phyloP scores from a whole-genome alignment of 2,329 filamentous ascomycete species.

The Magnaporthales sp. region DNA sequence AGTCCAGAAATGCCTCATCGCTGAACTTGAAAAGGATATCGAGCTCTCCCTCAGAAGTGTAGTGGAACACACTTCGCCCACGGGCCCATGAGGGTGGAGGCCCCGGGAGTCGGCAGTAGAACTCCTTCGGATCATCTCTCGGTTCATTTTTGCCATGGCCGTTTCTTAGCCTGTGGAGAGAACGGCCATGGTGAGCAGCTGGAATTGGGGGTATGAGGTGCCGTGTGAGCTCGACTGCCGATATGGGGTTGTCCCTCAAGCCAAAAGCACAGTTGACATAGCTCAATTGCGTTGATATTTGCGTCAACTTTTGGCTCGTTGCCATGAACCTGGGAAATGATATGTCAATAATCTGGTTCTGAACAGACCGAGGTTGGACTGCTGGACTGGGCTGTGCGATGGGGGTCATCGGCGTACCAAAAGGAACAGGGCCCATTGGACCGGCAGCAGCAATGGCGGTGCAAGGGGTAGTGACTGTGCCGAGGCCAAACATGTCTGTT shows the following conservation, averaged over 20 bases:
- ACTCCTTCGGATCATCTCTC: slow-evolving; percentile 5
- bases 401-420: background rate
- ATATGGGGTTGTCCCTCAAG: background rate
- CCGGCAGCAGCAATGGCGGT: background rate
- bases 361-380: background rate
- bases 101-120: slow-evolving; percentile 10
- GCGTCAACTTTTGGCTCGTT: background rate
- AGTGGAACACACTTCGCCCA: slow-evolving; percentile 7
- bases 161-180: background rate
- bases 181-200: background rate
- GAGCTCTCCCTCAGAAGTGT: slow-evolving; percentile 11
- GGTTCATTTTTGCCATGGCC: background rate
- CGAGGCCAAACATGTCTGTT: background rate
- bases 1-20: slow-evolving; percentile 6
- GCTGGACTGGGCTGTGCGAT: background rate
- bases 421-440: background rate
- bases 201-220: background rate
- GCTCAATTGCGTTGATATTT: background rate
- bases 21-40: slow-evolving; percentile 5
- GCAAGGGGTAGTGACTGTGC: background rate
- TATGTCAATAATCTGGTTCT: background rate
- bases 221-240: background rate
- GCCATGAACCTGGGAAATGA: background rate
- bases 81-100: background rate
- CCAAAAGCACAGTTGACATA: background rate